Conservation (phyloP, 148 eudicot species). For the Chenopodium berlandieri region DNA sequence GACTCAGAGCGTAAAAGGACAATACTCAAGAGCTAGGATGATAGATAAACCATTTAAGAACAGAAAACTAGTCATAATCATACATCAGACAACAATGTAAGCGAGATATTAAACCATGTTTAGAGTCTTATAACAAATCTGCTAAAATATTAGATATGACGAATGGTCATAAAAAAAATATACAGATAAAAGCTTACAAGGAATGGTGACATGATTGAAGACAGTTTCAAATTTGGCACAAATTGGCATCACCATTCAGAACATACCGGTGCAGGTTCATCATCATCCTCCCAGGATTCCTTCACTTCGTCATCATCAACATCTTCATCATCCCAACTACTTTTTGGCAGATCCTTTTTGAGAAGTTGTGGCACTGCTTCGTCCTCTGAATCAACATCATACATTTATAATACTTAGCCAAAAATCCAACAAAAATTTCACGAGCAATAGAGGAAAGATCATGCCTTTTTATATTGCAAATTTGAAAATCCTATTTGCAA, state of each 20-base stretch:
- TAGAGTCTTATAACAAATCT: neutral
- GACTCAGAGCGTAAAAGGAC: neutral
- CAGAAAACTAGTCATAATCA: neutral
- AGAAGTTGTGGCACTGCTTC: conserved; percentile 46
- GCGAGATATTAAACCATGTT: neutral
- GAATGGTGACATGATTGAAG: neutral
- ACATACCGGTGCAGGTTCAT: conserved; percentile 75
- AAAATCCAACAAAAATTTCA: neutral
- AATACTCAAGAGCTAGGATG: neutral
- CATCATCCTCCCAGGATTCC: conserved; percentile 98
- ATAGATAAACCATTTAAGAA: neutral
- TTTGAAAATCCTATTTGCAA: neutral
- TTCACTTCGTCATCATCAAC: conserved; percentile 75
- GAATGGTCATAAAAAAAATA: neutral
- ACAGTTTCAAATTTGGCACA: neutral
- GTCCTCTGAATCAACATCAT: conserved; percentile 48
- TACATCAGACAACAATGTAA: neutral
- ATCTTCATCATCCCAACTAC: conserved; percentile 92
- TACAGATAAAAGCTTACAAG: neutral
- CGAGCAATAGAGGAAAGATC: neutral
- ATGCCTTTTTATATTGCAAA: neutral
- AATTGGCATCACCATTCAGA: neutral
- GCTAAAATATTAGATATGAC: neutral
- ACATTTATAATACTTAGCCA: conserved; percentile 4
- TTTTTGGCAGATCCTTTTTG: conserved; percentile 52